These are phyloP conservation scores for Calocybe gangraenosa DNA, from an alignment of 768 basidiomycete species.

Conservation along the genomic window DNA sequence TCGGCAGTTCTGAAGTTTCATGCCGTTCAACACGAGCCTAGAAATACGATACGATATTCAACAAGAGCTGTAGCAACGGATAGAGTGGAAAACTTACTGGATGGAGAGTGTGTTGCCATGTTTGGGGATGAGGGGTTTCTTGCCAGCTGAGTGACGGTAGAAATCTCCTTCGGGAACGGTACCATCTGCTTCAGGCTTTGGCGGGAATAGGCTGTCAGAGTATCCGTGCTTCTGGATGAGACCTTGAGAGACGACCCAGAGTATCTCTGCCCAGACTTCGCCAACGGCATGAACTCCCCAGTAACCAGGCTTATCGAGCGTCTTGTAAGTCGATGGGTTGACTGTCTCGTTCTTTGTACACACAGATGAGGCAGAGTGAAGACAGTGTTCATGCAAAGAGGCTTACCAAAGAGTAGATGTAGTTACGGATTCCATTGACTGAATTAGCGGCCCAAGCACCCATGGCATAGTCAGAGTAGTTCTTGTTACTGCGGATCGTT, in stretches of 20 bases:
- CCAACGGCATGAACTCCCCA: slow-evolving; percentile 92
- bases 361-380: background rate
- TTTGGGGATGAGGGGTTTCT: slow-evolving; percentile 72
- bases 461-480: slow-evolving; percentile 83
- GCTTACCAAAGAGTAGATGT: slow-evolving; percentile 68
- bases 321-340: slow-evolving; percentile 94
- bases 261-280: slow-evolving; percentile 93
- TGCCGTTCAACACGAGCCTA: slow-evolving; percentile 79
- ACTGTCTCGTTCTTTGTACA: slow-evolving; percentile 45
- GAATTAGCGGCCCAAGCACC: slow-evolving; percentile 92
- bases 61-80: background rate
- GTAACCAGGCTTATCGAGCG: slow-evolving; percentile 89
- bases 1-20: slow-evolving; percentile 94
- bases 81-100: slow-evolving; percentile 39
- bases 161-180: slow-evolving; percentile 69
- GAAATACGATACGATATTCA: background rate
- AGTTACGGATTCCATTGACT: slow-evolving; percentile 78
- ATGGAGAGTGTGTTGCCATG: slow-evolving; percentile 86
- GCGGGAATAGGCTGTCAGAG: slow-evolving; percentile 77
- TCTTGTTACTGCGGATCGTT: slow-evolving; percentile 69
- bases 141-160: slow-evolving; percentile 51
- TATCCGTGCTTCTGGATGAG: slow-evolving; percentile 83
- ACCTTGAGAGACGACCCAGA: slow-evolving; percentile 73
- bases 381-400: slow-evolving; percentile 14
- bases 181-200: slow-evolving; percentile 59